These are phyloP conservation scores for Wallacemonas rigidus DNA, from an alignment of 208 protist genomes.

Conservation along the genomic window DNA sequence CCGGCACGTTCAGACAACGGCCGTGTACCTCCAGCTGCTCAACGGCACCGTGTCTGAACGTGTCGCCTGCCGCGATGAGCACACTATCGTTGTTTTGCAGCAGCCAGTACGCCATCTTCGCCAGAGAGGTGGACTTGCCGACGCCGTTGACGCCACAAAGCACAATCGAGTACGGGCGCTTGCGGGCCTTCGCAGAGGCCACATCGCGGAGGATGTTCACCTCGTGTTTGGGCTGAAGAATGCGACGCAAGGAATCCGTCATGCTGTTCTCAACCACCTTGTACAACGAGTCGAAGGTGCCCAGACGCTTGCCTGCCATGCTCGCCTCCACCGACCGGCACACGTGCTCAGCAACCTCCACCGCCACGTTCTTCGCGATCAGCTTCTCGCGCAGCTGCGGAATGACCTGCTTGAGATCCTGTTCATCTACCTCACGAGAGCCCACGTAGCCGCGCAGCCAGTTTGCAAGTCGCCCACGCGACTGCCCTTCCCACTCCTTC, in stretches of 20 bases:
- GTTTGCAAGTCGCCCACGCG: conserved; percentile 64
- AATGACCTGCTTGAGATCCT: conserved; percentile 93
- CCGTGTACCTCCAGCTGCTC: conserved; percentile 99
- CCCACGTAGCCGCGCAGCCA: conserved; percentile 78
- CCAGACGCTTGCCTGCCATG: conserved; percentile 92
- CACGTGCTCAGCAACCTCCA: conserved; percentile 96
- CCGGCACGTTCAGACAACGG: conserved; percentile 87
- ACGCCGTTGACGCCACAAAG: conserved; percentile 99
- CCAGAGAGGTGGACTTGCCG: conserved; percentile 99
- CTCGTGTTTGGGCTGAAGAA: conserved; percentile 95
- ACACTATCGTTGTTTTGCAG: conserved; percentile 91
- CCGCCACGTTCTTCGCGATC: conserved; percentile 98
- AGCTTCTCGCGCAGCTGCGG: conserved; percentile 93
- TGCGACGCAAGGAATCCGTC: conserved; percentile 90
- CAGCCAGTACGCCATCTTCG: conserved; percentile 98
- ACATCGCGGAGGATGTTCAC: conserved; percentile 97
- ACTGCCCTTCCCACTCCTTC: conserved; percentile 78
- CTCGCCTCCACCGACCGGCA: conserved; percentile 92
- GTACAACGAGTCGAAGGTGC: conserved; percentile 91
- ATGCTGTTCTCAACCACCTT: conserved; percentile 83
- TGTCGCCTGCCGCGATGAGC: conserved; percentile 99
- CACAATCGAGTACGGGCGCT: conserved; percentile 96
- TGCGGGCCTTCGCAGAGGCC: conserved; percentile 47
- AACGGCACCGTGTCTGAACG: conserved; percentile 99
- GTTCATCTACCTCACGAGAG: conserved; percentile 71